A percentile compares a stretch with the other conserved stretches of the same genome.
Evolutionary conservation across 2,329 filamentous ascomycete species (phyloP).

Genomic region (Fusarium buxicola): DNA sequence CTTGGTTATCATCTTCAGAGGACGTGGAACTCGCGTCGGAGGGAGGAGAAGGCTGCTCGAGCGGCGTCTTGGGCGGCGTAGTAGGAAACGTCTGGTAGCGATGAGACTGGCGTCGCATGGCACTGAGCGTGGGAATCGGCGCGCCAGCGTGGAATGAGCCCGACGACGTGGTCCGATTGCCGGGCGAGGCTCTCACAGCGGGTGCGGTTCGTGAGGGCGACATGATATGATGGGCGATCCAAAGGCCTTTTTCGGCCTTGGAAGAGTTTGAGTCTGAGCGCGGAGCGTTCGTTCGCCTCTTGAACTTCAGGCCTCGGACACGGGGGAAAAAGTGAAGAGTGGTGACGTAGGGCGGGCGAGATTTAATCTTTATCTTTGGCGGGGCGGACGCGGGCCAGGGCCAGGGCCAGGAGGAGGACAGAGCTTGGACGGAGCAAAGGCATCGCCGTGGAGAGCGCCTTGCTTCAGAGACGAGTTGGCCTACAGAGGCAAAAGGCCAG

Average conservation of each 20-base stretch:
- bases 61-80: constrained; percentile 74
- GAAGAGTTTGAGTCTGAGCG: constrained; percentile 16
- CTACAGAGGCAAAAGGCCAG: neutral
- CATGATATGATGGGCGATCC: constrained; percentile 38
- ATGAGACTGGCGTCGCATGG: constrained; percentile 57
- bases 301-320: constrained; percentile 15
- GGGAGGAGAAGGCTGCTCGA: constrained; percentile 56
- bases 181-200: constrained; percentile 18
- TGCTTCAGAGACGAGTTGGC: too few relatives aligned
- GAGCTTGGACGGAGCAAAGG: constrained; percentile 18
- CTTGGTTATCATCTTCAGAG: constrained; percentile 56
- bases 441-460: constrained; percentile 9
- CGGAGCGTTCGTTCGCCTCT: neutral
- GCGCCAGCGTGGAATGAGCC: constrained; percentile 66
- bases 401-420: constrained; percentile 37
- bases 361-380: constrained; percentile 26
- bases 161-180: constrained; percentile 49
- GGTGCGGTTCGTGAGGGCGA: constrained; percentile 28
- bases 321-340: constrained; percentile 15
- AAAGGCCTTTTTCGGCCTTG: neutral
- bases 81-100: constrained; percentile 88
- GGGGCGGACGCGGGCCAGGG: constrained; percentile 38
- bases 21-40: constrained; percentile 44
- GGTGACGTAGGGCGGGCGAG: constrained; percentile 33
- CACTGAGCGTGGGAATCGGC: constrained; percentile 56